Evolutionary conservation across 208 protist genomes (phyloP).

Genomic region (Leishmania guyanensis): DNA sequence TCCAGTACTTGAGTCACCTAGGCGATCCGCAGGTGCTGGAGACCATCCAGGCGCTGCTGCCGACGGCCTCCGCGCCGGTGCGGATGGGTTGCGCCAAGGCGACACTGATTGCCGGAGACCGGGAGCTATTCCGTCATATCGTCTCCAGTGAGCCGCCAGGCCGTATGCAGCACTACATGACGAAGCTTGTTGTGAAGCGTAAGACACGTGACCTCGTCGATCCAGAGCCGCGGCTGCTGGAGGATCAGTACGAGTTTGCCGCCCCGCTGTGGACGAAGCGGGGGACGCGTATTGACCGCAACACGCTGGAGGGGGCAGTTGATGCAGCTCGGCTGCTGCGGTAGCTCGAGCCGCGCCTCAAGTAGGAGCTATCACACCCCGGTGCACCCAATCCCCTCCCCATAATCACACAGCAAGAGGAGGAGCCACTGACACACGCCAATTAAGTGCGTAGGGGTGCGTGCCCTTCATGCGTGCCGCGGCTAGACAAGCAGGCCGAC

Average conservation of each 20-base stretch:
- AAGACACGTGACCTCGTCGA: slow-evolving; percentile 88
- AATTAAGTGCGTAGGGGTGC: neutral
- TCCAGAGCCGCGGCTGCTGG: slow-evolving; percentile 78
- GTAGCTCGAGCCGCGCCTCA: neutral
- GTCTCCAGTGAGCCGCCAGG: slow-evolving; percentile 86
- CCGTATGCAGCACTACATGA: slow-evolving; percentile 91
- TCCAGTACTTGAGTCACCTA: slow-evolving; percentile 87
- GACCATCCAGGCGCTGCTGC: slow-evolving; percentile 64
- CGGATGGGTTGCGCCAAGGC: slow-evolving; percentile 93
- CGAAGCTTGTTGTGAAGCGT: slow-evolving; percentile 82
- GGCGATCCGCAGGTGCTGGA: slow-evolving; percentile 71
- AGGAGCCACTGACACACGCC: neutral
- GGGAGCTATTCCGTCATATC: slow-evolving; percentile 82
- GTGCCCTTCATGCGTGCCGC: neutral
- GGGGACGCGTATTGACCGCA: slow-evolving; percentile 84
- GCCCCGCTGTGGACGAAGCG: slow-evolving; percentile 89
- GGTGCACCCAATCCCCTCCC: neutral
- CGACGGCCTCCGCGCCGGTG: slow-evolving; percentile 63
- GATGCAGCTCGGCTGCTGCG: slow-evolving; percentile 49
- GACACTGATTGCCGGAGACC: slow-evolving; percentile 83
- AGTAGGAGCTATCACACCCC: neutral
- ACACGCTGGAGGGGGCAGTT: slow-evolving; percentile 85
- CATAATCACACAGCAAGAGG: neutral
- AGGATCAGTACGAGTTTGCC: slow-evolving; percentile 91
- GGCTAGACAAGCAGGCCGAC: neutral